Conservation (phyloP, 2,329 filamentous ascomycete genomes). For the Penicillium brasilianum region DNA sequence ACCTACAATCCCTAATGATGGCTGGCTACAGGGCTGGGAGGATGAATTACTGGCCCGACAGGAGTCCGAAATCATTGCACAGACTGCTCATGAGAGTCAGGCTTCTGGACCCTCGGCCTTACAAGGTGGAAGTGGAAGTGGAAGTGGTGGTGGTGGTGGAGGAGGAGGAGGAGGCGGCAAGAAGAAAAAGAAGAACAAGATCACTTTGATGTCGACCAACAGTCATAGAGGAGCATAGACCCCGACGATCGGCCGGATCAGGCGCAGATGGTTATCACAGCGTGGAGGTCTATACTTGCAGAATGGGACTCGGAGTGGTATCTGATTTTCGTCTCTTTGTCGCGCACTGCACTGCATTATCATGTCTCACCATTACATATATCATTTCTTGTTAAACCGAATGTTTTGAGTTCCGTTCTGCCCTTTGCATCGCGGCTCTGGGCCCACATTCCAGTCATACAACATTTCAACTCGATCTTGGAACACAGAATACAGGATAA, state of each 20-base stretch:
- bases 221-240: slow-evolving; percentile 62
- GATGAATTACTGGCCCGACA: slow-evolving; percentile 72
- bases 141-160: neutral
- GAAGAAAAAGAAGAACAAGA: slow-evolving; percentile 71
- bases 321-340: neutral
- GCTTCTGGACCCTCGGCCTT: slow-evolving; percentile 25
- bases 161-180: slow-evolving; percentile 42
- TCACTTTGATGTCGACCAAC: slow-evolving; percentile 71
- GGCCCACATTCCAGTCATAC: slow-evolving; percentile 26
- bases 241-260: neutral
- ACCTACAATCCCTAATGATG: slow-evolving; percentile 65
- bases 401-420: neutral
- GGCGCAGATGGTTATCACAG: neutral
- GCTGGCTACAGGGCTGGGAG: slow-evolving; percentile 86
- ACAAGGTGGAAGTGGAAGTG: slow-evolving; percentile 20
- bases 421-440: slow-evolving; percentile 8
- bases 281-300: neutral
- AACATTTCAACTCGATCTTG: slow-evolving; percentile 21
- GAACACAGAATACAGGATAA: slow-evolving; percentile 9
- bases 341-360: neutral
- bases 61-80: slow-evolving; percentile 55
- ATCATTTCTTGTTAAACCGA: slow-evolving; percentile 1
- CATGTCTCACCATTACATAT: neutral
- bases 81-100: slow-evolving; percentile 47
- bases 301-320: slow-evolving; percentile 13